These are phyloP conservation scores for Solanum hybrid DNA, from an alignment of 305 asterid species.

Conservation along the genomic window DNA sequence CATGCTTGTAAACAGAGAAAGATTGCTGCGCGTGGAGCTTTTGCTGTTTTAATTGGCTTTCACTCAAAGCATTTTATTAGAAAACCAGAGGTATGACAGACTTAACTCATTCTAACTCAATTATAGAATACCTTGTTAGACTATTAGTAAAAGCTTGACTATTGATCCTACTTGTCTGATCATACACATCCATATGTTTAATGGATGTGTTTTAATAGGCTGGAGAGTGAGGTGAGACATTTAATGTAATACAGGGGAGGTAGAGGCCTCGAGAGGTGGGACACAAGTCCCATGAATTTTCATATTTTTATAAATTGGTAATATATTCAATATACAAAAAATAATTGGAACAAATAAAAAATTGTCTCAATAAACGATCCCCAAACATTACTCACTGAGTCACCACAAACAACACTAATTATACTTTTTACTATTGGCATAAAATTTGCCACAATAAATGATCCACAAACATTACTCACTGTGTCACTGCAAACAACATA, in stretches of 20 bases:
- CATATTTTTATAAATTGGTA: not conserved
- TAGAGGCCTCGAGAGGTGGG: not conserved
- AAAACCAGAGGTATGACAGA: slow-evolving; percentile 50
- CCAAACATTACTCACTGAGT: not conserved
- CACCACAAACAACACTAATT: not conserved
- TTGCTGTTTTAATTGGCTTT: slow-evolving; percentile 57
- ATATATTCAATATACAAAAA: not conserved
- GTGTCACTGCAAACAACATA: not conserved
- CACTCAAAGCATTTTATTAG: slow-evolving; percentile 44
- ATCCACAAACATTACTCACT: not conserved
- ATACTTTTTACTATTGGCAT: not conserved
- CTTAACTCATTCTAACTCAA: not conserved
- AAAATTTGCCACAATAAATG: not conserved
- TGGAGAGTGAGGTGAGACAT: not conserved
- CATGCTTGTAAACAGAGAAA: slow-evolving; percentile 46
- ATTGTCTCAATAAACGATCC: not conserved
- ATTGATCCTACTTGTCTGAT: not conserved
- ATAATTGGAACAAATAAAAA: not conserved
- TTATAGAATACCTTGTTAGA: not conserved
- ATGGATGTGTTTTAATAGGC: not conserved
- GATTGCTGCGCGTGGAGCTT: slow-evolving; percentile 46
- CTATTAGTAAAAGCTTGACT: not conserved
- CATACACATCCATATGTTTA: not conserved
- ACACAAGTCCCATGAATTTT: not conserved
- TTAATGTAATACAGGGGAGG: not conserved